These are phyloP conservation scores for Naganishia kalamii DNA, from an alignment of 768 basidiomycete genomes.

Conservation along the genomic window DNA sequence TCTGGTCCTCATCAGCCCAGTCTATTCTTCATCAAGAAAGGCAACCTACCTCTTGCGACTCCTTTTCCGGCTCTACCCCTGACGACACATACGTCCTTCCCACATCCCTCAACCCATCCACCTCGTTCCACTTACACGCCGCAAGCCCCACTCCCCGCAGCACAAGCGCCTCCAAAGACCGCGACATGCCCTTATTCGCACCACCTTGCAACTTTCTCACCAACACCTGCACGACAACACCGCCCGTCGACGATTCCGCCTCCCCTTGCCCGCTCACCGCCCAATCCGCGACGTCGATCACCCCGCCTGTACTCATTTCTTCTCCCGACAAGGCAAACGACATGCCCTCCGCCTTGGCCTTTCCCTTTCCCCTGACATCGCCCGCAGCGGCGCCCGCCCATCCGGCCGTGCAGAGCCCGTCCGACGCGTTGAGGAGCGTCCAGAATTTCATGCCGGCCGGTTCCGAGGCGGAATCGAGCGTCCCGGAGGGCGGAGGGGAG, in stretches of 20 bases:
- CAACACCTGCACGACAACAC: conserved; percentile 60
- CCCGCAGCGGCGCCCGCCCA: conserved; percentile 2
- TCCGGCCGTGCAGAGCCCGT: neutral
- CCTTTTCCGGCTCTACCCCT: conserved; percentile 6
- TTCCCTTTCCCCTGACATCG: conserved; percentile 7
- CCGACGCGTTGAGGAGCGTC: conserved; percentile 54
- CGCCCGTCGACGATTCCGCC: no score
- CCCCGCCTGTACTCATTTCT: conserved; percentile 18
- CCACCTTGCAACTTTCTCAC: conserved; percentile 41
- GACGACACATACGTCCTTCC: conserved; percentile 49
- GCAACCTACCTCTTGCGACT: conserved; percentile 12
- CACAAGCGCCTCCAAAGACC: conserved; percentile 30
- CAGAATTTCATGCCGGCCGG: conserved; percentile 59
- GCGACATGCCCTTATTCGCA: conserved; percentile 38
- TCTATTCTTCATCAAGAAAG: neutral
- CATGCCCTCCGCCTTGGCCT: neutral
- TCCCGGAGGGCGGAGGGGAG: conserved; percentile 59
- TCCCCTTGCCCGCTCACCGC: neutral
- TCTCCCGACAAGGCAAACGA: conserved; percentile 3
- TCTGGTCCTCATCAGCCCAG: neutral
- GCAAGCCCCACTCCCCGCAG: neutral
- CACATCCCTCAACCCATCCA: conserved; percentile 19
- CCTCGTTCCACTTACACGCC: conserved; percentile 26
- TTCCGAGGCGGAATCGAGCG: neutral
- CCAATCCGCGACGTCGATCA: conserved; percentile 32